These are phyloP conservation scores for Podaxis mareebaensis DNA, from an alignment of 768 basidiomycete species.

Conservation along the genomic window DNA sequence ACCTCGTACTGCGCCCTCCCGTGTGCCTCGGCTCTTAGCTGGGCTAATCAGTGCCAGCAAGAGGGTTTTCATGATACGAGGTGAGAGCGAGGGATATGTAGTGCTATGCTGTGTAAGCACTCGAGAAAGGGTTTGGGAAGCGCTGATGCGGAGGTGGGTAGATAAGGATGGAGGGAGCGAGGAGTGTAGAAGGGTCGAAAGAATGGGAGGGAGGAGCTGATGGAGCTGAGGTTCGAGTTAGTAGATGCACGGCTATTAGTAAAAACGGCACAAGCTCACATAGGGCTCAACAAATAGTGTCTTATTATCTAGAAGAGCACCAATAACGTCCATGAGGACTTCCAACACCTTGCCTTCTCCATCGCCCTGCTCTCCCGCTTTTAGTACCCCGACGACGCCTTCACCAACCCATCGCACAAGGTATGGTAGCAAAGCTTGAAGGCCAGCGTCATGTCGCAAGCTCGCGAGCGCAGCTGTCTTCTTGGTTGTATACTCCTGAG, in stretches of 20 bases:
- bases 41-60: slow-evolving; percentile 78
- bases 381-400: slow-evolving; percentile 70
- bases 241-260: neutral
- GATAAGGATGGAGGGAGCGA: slow-evolving; percentile 74
- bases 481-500: slow-evolving; percentile 60
- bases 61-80: slow-evolving; percentile 92
- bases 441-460: slow-evolving; percentile 83
- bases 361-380: slow-evolving; percentile 57
- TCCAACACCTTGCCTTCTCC: slow-evolving; percentile 73
- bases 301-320: slow-evolving; percentile 82
- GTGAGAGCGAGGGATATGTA: slow-evolving; percentile 85
- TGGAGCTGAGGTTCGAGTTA: slow-evolving; percentile 64
- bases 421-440: slow-evolving; percentile 91
- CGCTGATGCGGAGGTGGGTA: slow-evolving; percentile 73
- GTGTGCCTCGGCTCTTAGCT: slow-evolving; percentile 74
- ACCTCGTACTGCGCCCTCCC: slow-evolving; percentile 89
- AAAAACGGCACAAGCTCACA: slow-evolving; percentile 49
- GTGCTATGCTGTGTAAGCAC: slow-evolving; percentile 80
- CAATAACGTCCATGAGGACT: slow-evolving; percentile 80
- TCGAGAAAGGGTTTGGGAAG: slow-evolving; percentile 82
- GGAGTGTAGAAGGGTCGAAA: slow-evolving; percentile 89
- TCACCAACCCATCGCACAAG: slow-evolving; percentile 95
- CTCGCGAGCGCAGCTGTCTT: slow-evolving; percentile 90
- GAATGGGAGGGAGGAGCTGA: slow-evolving; percentile 90
- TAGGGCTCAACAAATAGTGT: slow-evolving; percentile 96